Base-by-base conservation (phyloP, 345 rosid genomes). In the Balakata baccata region DNA sequence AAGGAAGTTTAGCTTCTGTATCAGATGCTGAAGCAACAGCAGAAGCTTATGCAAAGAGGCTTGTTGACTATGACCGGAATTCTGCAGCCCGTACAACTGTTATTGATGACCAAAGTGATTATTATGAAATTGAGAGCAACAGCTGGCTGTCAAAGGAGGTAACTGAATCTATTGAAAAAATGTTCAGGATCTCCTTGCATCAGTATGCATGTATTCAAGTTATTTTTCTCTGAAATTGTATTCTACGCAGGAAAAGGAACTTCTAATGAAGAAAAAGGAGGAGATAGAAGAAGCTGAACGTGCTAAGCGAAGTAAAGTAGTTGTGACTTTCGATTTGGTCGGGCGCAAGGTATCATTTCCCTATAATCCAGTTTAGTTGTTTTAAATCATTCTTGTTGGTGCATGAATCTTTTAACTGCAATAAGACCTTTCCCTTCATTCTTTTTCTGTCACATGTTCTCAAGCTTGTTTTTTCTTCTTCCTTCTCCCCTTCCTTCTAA, bases 71-170 rank as follows among this genome's bases (percentile, higher is more conserved):
- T 70, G 98, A 95, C 79, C 85, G 93, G 64, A 88, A 95, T 67
- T 74, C 99, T 11, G 98, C 99, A 0, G 96, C 96, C 0, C 96
- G 99, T 66, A 95, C 99, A 11, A 87, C 92, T 6, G 98, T 91
- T 73, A 92, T 92, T 68, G 99, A 95, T 80, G 99, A 95, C 81
- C 99, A 95, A 71, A 92, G 99, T 75, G 98, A 92, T 79, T 92
- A 95, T 80, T 95, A 91, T 29, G 99, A 91, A 80, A 82, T 87
- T n/a, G 98, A 92, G 84, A 87, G 92, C 54, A 95, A 92, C 75
- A 92, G 80, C 79, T 95, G 99, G 98, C 86, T 95, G 13, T 92
- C 99, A 7, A 84, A 75, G 64, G 97, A 92, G 98, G 99, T 92
- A 83, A 65, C 29, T 64, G 68, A 63, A 71, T 77, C 34, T 73